Evolutionary conservation across 768 basidiomycete genomes (phyloP), one percentile per base, ranked within the genome.

Genomic region (Astraeus odoratus): DNA sequence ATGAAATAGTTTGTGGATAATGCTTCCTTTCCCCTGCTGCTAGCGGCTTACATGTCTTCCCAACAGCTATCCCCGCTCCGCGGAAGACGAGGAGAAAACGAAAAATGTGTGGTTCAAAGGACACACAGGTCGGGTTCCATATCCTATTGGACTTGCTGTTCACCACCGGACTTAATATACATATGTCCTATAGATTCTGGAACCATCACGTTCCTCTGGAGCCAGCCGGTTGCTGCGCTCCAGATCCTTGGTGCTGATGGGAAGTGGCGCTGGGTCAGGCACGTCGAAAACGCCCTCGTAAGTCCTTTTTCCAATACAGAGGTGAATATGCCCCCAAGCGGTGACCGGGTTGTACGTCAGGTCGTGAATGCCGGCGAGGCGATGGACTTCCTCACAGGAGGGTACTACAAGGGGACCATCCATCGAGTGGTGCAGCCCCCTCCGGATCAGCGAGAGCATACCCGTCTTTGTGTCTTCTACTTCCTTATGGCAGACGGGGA

Each of bases 351-450:
- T 30, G 40, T 37, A 20, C 16, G 15, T 16, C 18, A 80, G 80
- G 70, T 79, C 8, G 68, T 83, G 39, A 81, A 82, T 42, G 69
- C 75, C 0, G 80, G 80, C 5, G 80, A 81, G 47, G 71, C 72
- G 0, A 55, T 83, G 50, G 74, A 81, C 42, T 77, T 81, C 53
- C 66, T 82, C 18, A 77, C 76, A 1, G 78, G 80, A 1, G 78
- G 78, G 1, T 80, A 66, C 51, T 81, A 81, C 59, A 71, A 67
- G 25, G 74, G 72, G 10, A 81, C 80, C 1, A 73, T 80, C 40
- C 80, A 82, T 52, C 73, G 79, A 12, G 79, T 82, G 15, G 66
- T 78, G 3, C 75, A 76, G 51, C 81, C 79, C 2, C 80, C 79
- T 8, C 51, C 56, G 0, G 78, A 80, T 48, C 80, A 82, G 50